Percentiles rank a stretch among this genome's conserved stretches.
Conservation (phyloP, 2,329 filamentous ascomycete species). For the Neofusicoccum kwambonambiense region DNA sequence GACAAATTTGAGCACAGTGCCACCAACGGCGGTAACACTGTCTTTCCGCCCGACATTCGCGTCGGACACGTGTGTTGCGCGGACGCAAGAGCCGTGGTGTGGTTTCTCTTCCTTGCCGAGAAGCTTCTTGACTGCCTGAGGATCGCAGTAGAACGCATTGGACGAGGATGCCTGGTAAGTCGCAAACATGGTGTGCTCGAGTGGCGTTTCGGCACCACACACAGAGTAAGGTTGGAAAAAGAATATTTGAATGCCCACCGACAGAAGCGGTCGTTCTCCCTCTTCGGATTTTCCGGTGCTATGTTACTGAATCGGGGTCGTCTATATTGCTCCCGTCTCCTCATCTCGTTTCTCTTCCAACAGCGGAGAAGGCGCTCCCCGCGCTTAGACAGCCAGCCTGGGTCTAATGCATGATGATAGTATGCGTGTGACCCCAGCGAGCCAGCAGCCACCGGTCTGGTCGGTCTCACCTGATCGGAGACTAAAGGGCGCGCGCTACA, state of each 20-base stretch:
- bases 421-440: background rate
- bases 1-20: slow-evolving; percentile 53
- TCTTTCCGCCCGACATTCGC: background rate
- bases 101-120: background rate
- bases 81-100: background rate
- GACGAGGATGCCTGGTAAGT: background rate
- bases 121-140: background rate
- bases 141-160: background rate
- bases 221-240: too few species aligned
- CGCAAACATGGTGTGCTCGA: slow-evolving; percentile 1
- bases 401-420: background rate
- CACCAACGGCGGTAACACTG: background rate
- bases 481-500: background rate
- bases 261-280: background rate
- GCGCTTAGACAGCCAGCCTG: background rate
- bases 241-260: too few species aligned
- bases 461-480: background rate
- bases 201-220: background rate
- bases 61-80: background rate
- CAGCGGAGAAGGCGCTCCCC: background rate
- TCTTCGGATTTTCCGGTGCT: background rate
- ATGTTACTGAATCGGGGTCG: too few species aligned
- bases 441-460: background rate
- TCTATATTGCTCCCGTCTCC: background rate
- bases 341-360: background rate